These are phyloP conservation scores for Laetiporus sulphureus DNA, from an alignment of 1,284 basidiomycete genomes.

Conservation along the genomic window DNA sequence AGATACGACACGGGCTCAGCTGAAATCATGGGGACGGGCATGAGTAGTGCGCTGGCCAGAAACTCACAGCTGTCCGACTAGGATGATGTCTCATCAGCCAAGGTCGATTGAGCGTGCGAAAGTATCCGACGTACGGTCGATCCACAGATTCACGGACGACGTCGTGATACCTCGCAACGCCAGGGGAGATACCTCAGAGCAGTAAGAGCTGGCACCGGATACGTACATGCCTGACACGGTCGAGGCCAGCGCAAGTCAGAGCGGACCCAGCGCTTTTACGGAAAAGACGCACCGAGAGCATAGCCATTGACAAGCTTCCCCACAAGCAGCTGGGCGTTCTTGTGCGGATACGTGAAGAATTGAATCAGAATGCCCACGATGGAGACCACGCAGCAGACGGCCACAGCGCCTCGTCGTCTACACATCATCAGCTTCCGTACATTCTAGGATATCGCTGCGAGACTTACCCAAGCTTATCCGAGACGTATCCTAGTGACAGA, in stretches of 20 bases:
- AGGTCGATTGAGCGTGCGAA: neutral
- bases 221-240: conserved; percentile 8
- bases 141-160: conserved; percentile 9
- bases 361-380: conserved; percentile 9
- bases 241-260: neutral
- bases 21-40: too few relatives aligned
- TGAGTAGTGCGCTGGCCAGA: too few relatives aligned
- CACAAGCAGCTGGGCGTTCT: conserved; percentile 6
- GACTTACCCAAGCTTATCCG: conserved; percentile 9
- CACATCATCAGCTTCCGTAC: too few relatives aligned
- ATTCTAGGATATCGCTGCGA: too few relatives aligned
- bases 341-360: conserved; percentile 10
- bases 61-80: conserved; percentile 8
- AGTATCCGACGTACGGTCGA: conserved; percentile 4
- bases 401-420: conserved; percentile 7
- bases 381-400: conserved; percentile 8
- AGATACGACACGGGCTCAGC: too few relatives aligned
- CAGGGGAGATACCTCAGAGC: conserved; percentile 8
- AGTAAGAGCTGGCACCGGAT: conserved; percentile 9
- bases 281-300: conserved; percentile 2
- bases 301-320: conserved; percentile 8
- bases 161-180: conserved; percentile 9
- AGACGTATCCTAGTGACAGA: conserved; percentile 8
- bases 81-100: neutral
- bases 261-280: too few relatives aligned